Evolutionary conservation across 345 rosid genomes (phyloP).

Genomic region (Clausena lansium): DNA sequence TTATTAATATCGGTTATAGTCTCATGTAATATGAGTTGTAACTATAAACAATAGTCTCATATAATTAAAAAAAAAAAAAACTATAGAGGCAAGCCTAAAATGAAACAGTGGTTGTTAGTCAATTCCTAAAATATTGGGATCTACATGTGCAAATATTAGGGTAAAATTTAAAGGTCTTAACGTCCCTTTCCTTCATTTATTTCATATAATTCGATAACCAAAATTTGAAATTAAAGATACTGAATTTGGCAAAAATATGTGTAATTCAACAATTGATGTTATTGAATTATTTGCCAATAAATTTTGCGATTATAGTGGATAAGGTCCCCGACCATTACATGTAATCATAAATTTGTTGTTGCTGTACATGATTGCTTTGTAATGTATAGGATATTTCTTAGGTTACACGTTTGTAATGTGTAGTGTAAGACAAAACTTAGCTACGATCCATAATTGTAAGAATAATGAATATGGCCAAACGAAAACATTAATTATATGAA

Average conservation of each 20-base stretch:
- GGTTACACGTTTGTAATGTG: conserved; percentile 15
- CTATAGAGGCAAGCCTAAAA: too few species aligned
- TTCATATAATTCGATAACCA: not conserved
- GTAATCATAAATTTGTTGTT: not conserved
- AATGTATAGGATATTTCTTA: not conserved
- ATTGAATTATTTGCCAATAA: not conserved
- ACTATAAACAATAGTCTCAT: too few species aligned
- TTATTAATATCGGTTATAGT: too few species aligned
- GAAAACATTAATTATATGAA: conserved; percentile 21
- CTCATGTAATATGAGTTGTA: too few species aligned
- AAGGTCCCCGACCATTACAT: not conserved
- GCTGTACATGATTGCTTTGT: not conserved
- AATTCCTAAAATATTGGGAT: too few species aligned
- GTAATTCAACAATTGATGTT: too few species aligned
- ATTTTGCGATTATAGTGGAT: not conserved
- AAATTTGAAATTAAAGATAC: not conserved
- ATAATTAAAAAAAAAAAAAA: too few species aligned
- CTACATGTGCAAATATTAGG: too few species aligned
- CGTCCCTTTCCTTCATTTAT: not conserved
- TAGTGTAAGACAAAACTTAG: conserved; percentile 35
- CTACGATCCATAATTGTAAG: conserved; percentile 26
- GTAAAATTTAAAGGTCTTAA: too few species aligned
- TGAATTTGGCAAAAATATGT: not conserved
- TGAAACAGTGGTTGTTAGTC: too few species aligned
- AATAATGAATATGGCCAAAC: conserved; percentile 35